Base-by-base conservation (phyloP, 2,329 filamentous ascomycete genomes). In the Colletotrichum cordylinicola region DNA sequence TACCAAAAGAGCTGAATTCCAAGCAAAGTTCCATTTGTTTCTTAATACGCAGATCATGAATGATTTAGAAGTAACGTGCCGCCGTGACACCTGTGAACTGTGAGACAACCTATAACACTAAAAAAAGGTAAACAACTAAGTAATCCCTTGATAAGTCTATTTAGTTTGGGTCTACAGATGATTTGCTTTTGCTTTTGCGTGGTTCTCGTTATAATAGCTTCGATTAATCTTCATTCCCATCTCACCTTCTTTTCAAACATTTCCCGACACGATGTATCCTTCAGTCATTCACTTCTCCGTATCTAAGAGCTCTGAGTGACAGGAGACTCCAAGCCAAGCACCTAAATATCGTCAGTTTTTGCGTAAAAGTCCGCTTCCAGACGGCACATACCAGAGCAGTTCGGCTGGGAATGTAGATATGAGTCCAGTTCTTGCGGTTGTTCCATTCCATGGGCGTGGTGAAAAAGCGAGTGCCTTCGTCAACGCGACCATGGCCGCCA, bases 361-460 rank as follows among this genome's bases (percentile, higher is more conserved):
- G 8, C 18, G 24, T 39, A 4, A 55, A 29, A 3, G 12, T 43
- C n/a, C 37, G 27, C 16, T 8, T 29, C 13, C 21, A 24, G 55
- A 64, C 39, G 60, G 52, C 55, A 68, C 91, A 87, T 87, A 98
- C 96, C 84, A 98, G 87, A 24, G 95, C 96, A 77, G 94, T 96
- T 80, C 96, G 90, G 68, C 92, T 92, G 18, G 96, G 96, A 76
- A 98, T 91, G 83, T 99, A 99, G 69, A 98, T 91, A 83, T 98
- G 97, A 64, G 95, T 92, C 87, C 95, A 98, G 85, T 98, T 98
- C 87, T 91, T 94, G 77, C 97, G 89, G 16, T 91, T 91, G 82
- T 98, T 98, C 97, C 97, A 98, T 77, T 91, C 90, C 87, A 98
- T 91, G 16, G 95, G 92, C 7, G 95, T 98, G 0, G 97, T 98